Evolutionary conservation across 164 flowering plant species (phyloP), one percentile per base, ranked within the genome.

Genomic region (Kalanchoe fedtschenkoi): DNA sequence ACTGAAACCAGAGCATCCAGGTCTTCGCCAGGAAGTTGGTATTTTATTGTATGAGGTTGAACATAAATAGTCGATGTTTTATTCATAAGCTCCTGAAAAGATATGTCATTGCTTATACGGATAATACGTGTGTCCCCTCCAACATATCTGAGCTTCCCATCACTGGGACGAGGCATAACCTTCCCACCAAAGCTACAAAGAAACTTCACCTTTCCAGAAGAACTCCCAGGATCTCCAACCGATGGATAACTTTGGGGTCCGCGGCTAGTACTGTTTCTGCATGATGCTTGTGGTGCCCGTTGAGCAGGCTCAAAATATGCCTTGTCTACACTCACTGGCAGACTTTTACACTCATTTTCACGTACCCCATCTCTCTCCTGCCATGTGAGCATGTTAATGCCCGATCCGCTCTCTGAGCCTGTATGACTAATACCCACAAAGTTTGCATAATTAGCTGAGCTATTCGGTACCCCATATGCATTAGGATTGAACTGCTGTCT

Each of bases 1-100:
- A 91, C 96, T 42, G 98, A 87, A 37, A 91, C 96, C 75, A 91
- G 69, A 4, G 98, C 86, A 83, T 91, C 98, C 66, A 91, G 89
- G 63, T 91, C 96, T 69, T 91, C 98, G 24, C 96, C 98, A 59
- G 96, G 98, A 65, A 91, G 91, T 75, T 91, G 98, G 75, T 91
- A 91, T 67, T 85, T 91, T 63, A 89, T 83, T 1, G 72, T 56
- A 71, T 78, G 83, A 60, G 88, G 39, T 71, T 86, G 80, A 68
- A 51, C 68, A 51, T 68, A 89, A 19, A 89, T 66, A 17, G 76
- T 62, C 57, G 61, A 43, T 1, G 77, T 73, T 72, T 83, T 87
- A 70, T 76, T 83, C 78, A 72, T 57, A 44, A 91, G 81, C 33
- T 84, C 92, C 68, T 70, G 75, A 86, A 86, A 91, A 14, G 87